Conservation (phyloP, 306 rosid species). For the Benincasa hispida region DNA sequence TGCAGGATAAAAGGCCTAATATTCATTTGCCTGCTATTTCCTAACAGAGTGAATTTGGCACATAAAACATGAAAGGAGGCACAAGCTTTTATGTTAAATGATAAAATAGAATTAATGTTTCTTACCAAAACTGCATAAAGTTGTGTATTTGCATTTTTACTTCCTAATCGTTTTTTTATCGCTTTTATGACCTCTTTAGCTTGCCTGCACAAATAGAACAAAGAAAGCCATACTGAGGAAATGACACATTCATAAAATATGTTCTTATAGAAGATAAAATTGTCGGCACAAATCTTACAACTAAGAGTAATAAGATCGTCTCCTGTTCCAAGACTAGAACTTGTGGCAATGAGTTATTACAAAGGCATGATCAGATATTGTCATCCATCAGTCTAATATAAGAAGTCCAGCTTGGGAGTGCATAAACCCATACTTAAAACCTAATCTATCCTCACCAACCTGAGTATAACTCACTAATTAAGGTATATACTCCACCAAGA, state of each 20-base stretch:
- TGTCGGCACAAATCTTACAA: neutral
- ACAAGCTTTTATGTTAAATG: neutral
- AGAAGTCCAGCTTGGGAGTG: neutral
- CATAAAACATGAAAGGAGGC: neutral
- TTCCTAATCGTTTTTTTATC: conserved; percentile 66
- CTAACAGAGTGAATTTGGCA: neutral
- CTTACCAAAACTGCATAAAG: conserved; percentile 77
- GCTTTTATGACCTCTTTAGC: conserved; percentile 71
- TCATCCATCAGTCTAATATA: neutral
- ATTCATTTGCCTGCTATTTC: neutral
- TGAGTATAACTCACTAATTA: too few species aligned
- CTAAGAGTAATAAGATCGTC: neutral
- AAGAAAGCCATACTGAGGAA: neutral
- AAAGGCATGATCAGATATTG: neutral
- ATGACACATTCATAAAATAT: neutral
- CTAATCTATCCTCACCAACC: neutral
- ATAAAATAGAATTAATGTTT: neutral
- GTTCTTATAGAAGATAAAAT: neutral
- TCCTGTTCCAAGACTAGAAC: neutral
- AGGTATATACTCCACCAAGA: neutral
- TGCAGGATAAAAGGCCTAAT: neutral
- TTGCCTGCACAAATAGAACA: conserved; percentile 36
- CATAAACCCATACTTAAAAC: neutral
- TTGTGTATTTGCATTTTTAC: conserved; percentile 58
- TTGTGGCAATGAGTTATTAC: neutral